These are phyloP conservation scores for Goffeauzyma gilvescens DNA, from an alignment of 768 basidiomycete genomes.

Conservation along the genomic window DNA sequence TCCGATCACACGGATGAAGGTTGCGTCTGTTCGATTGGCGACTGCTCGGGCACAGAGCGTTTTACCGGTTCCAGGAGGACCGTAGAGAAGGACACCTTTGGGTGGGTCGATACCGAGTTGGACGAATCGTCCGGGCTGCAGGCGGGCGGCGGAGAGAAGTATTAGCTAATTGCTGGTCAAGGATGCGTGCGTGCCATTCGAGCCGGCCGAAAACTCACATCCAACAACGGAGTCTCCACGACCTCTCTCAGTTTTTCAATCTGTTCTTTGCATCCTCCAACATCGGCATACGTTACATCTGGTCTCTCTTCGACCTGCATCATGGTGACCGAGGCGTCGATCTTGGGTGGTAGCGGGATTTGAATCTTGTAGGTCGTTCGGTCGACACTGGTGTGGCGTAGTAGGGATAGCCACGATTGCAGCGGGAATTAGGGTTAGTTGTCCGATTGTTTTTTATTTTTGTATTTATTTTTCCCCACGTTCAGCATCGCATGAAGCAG, in stretches of 20 bases:
- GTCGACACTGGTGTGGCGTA: conserved; percentile 10
- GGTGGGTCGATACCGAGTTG: conserved; percentile 97
- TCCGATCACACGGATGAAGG: conserved; percentile 97
- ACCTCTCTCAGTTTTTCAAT: conserved; percentile 98
- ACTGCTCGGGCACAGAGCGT: conserved; percentile 96
- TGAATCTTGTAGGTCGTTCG: conserved; percentile 89
- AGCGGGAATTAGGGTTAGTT: neutral
- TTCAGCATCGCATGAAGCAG: no score
- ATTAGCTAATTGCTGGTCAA: neutral
- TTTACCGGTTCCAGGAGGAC: conserved; percentile 49
- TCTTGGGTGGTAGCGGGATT: conserved; percentile 94
- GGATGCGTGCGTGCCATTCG: no score
- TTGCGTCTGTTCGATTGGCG: conserved; percentile 94
- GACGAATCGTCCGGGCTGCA: conserved; percentile 92
- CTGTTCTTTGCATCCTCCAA: conserved; percentile 98
- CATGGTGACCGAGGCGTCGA: conserved; percentile 98
- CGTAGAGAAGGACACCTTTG: conserved; percentile 88
- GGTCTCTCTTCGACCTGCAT: conserved; percentile 41
- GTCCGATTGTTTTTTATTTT: no score
- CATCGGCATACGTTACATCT: conserved; percentile 52
- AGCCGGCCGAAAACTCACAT: conserved; percentile 39
- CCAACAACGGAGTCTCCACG: conserved; percentile 84
- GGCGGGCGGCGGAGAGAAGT: neutral
- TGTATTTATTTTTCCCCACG: no score
- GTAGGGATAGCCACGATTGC: no score